Evolutionary conservation across 2,329 filamentous ascomycete genomes (phyloP).

Genomic region (Xylariaceae sp.): DNA sequence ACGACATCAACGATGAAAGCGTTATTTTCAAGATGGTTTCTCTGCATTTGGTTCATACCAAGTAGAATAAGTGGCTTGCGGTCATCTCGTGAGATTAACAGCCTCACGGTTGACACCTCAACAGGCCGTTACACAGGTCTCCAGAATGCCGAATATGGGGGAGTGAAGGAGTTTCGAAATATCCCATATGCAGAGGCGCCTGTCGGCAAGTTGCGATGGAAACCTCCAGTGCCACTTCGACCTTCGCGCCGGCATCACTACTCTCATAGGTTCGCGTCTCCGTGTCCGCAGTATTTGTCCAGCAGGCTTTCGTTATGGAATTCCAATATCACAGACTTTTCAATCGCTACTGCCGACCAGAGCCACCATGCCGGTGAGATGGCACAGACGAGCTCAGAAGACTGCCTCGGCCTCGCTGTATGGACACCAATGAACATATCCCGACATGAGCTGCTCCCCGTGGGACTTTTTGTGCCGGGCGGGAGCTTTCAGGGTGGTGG

Average conservation of each 20-base stretch:
- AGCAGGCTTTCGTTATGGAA: constrained; percentile 25
- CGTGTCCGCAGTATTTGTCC: constrained; percentile 30
- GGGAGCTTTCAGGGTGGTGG: constrained; percentile 26
- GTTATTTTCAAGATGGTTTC: too few relatives aligned
- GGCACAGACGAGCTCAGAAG: constrained; percentile 29
- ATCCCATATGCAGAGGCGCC: constrained; percentile 57
- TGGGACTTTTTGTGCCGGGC: constrained; percentile 24
- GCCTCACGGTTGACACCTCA: constrained; percentile 20
- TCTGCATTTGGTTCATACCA: too few relatives aligned
- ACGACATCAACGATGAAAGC: too few relatives aligned
- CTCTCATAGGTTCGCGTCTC: constrained; percentile 22
- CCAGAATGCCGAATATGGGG: constrained; percentile 17
- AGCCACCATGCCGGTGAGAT: constrained; percentile 21
- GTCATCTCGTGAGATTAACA: background rate
- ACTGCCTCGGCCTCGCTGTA: constrained; percentile 34
- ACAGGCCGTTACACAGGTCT: constrained; percentile 23
- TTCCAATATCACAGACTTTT: constrained; percentile 24
- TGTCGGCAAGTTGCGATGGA: constrained; percentile 45
- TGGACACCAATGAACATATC: constrained; percentile 28
- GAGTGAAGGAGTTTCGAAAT: constrained; percentile 30
- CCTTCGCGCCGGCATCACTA: constrained; percentile 22
- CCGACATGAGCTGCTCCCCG: constrained; percentile 19
- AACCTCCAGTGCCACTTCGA: constrained; percentile 30
- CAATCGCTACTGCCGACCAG: constrained; percentile 16
- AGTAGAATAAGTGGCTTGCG: too few relatives aligned